Conservation (phyloP, 179 eudicot species). For the Nepenthes alata region DNA sequence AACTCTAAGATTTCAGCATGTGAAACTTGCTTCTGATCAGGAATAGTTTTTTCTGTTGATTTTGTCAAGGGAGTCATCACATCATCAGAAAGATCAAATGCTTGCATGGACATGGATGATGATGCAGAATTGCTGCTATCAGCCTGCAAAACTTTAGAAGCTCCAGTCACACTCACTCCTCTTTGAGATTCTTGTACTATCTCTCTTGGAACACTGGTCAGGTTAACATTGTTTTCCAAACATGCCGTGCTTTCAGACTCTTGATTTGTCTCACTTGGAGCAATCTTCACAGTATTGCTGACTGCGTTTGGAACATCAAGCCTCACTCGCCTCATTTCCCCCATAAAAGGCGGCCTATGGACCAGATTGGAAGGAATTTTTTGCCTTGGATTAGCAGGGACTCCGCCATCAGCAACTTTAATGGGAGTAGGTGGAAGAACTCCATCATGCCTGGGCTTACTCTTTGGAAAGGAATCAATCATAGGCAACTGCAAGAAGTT, state of each 20-base stretch:
- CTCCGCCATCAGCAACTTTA: slow-evolving; percentile 44
- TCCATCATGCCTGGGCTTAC: slow-evolving; percentile 57
- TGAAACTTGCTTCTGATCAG: slow-evolving; percentile 21
- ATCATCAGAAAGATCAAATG: slow-evolving; percentile 66
- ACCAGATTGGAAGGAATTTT: slow-evolving; percentile 52
- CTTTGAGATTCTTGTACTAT: slow-evolving; percentile 20
- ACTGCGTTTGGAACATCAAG: slow-evolving; percentile 25
- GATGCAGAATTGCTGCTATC: slow-evolving; percentile 64
- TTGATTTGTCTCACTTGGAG: slow-evolving; percentile 25
- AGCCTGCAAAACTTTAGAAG: slow-evolving; percentile 30
- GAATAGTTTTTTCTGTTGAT: slow-evolving; percentile 22
- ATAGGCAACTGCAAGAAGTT: slow-evolving; percentile 40
- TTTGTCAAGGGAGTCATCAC: slow-evolving; percentile 31
- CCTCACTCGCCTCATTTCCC: slow-evolving; percentile 29
- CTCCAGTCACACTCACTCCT: slow-evolving; percentile 9
- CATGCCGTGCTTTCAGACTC: slow-evolving; percentile 19
- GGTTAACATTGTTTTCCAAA: slow-evolving; percentile 13
- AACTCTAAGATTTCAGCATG: slow-evolving; percentile 26
- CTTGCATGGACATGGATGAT: slow-evolving; percentile 62
- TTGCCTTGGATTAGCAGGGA: slow-evolving; percentile 39
- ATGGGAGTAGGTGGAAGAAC: slow-evolving; percentile 29
- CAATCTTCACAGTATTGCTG: slow-evolving; percentile 22
- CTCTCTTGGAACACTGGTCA: slow-evolving; percentile 22
- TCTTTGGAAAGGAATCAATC: slow-evolving; percentile 59
- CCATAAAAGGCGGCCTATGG: slow-evolving; percentile 52